Evolutionary conservation across 352 stramenopile genomes (phyloP), one percentile per base, ranked within the genome.

Genomic region (Phytophthora cryptogea): DNA sequence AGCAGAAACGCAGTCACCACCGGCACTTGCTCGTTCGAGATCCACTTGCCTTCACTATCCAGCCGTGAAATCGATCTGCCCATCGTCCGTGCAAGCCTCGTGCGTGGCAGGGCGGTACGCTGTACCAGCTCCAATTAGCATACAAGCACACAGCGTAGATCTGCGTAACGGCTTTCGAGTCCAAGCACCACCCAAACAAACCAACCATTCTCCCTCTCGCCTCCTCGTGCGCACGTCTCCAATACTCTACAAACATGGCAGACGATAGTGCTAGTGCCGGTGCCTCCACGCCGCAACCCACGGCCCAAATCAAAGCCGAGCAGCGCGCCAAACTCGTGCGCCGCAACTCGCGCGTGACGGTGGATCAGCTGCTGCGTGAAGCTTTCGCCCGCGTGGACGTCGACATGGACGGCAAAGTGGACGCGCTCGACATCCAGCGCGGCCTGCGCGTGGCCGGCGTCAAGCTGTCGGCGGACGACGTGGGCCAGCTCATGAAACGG

Each of bases 331-430:
- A 63, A 54, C 75, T 94, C 36, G 67, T 92, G 62, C 84, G 84
- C 37, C 82, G 84, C 75, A 88, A 81, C 62, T 94, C 84, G 64
- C 84, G 84, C 50, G 60, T 90, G 42, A 91, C 84, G 5, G 84
- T 94, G 10, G 84, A 94, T 65, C 63, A 79, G 36, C 68, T 94
- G 28, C 66, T 94, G 42, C 76, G 71, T 39, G 82, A 92, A 33
- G 72, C 84, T 14, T 94, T 94, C 68, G 77, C 83, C 55, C 80
- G 80, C 44, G 71, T 92, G 10, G 84, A 94, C 66, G 66, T 68
- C n/a, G 68, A 92, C 56, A 63, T 75, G 44, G 80, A 91, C 59
- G 84, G 84, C 54, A 76, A 77, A 20, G 84, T 94, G 35, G 70
- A 88, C 58, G 80, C 77, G 11, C 66, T 84, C 14, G 84, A 94